Base-by-base conservation (phyloP, 2,329 filamentous ascomycete species). In the Cytospora leucostoma region DNA sequence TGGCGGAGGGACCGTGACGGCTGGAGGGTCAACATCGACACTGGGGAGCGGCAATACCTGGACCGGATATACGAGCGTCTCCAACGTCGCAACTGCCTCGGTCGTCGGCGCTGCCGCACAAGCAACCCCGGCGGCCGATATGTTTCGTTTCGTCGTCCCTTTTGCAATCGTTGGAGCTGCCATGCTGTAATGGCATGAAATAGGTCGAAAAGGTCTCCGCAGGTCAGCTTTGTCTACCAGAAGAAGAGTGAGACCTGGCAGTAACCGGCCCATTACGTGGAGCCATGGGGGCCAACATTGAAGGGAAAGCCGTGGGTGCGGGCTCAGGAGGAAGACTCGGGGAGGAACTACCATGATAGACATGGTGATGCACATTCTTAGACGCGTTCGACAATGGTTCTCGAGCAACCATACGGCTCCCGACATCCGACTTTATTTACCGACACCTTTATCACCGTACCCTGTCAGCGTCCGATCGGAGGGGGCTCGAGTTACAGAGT, bases 1-100 rank as follows among this genome's bases (percentile, higher is more conserved):
- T 8, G 40, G 50, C 6, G 17, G 55, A 7, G 63, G 51, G 6
- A 51, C 63, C 5, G 49, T 37, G 38, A 56, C 59, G 27, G 38
- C 60, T 19, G 60, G 40, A 7, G 32, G 21, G 38, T 13, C 15
- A 21, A 35, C 56, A 3, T n/a, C 38, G 8, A 15, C 33, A 11
- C 35, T 10, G 15, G 62, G 56, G 12, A 38, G 52, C 19, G 33
- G 34, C 7, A 54, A 35, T 35, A 59, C 57, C n/a, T 66, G 50
- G 27, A 66, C 64, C 13, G 61, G 61, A 40, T 66, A 65, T 53
- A 56, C 50, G 49, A 66, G 61, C 44, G 64, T 66, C 12, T 54
- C 62, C 15, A 60, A 51, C 17, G 59, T 66, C 11, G 64, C 58
- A 12, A 66, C 64, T 15, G 64, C 64, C n/a, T 64, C 62, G 17